Evolutionary conservation across 2,329 filamentous ascomycete species (phyloP), one percentile per base, ranked within the genome.

Genomic region (Claviceps fusiformis): DNA sequence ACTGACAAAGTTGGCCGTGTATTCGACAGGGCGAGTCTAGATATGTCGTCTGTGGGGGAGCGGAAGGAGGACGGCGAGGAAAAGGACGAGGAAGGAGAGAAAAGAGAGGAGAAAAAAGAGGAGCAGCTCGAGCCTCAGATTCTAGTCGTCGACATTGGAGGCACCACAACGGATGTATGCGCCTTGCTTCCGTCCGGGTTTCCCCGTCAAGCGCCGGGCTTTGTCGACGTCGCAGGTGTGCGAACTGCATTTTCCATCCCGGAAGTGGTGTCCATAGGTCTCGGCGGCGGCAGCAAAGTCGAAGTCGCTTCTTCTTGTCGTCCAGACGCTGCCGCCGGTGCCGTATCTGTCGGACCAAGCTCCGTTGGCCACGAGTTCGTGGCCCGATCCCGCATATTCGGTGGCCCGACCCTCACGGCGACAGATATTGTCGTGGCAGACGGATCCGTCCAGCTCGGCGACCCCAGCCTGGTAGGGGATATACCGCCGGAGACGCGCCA

Each of bases 141-240:
- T 0, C 60, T 82, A 47, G 78, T 81, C 0, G 72, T 82, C 2
- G 80, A 83, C 59, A 74, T 83, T 33, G 80, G 81, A 8, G 80
- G 80, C 17, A 83, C 81, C 0, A 83, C 80, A 0, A 79, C 79
- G 2, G 81, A 84, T 63, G 75, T 82, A 9, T 79, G 80, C 31
- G 71, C 79, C 0, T 64, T 84, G 2, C 68, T 82, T 1, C 74
- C 78, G 0, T 80, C 75, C 2, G 81, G 81, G 0, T 82, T 82
- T 50, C 81, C 81, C 0, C 72, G 80, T 24, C 79, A 82, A 58
- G 79, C 81, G 3, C 73, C 79, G 0, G 77, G 76, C 0, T 82
- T 78, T 54, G 77, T 78, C 10, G 76, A 80, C 54, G 70, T 84
- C 5, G 78, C 75, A 2, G 79, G 80, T 1, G 79, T 83, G 0